Base-by-base conservation (phyloP, 495 filamentous ascomycete species). In the Neurospora sp. region DNA sequence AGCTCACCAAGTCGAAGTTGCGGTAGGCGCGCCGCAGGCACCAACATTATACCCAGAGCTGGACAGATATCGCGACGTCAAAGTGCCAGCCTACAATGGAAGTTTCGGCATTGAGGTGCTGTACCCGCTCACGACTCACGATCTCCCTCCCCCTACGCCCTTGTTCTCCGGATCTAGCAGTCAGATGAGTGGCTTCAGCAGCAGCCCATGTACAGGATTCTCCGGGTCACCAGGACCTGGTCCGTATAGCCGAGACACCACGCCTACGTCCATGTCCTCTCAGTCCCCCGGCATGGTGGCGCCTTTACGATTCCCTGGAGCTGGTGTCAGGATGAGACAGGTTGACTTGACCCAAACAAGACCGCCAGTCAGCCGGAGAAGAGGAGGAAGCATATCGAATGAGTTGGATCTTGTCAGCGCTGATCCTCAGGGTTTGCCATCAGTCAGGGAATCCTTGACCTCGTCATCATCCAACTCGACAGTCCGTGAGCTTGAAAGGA, bases 211-310 rank as follows among this genome's bases (percentile, higher is more conserved):
- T n/a, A 98, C 94, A 41, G 87, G 93, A 73, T 97, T 95, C 76
- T 97, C 95, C 39, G 93, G 91, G 70, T 99, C 96, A 4, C 96
- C 96, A 11, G 92, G 94, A 6, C 86, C 92, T 40, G 84, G 87
- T 41, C 82, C 86, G 71, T 98, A 96, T 82, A 97, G 95, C 81
- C 88, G 91, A 76, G 91, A 93, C 53, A 97, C 96, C 11, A 98
- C 96, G 3, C 94, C 96, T 1, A 97, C 94, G n/a, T 97, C 96
- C 9, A 88, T 94, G 77, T 97, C 94, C 9, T 98, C 96, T n/a
- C 92, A 96, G 79, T 99, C 96, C 42, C 94, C 96, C 12, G 92
- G 93, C 2, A 87, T 93, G 44, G 79, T 91, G 72, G 83, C 80
- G 53, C 84, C 86, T 37, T 82, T 90, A 40, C 88, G 92, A 22